phyloP scores from a whole-genome alignment of 257 asterid species.

The Solanum piurae region DNA sequence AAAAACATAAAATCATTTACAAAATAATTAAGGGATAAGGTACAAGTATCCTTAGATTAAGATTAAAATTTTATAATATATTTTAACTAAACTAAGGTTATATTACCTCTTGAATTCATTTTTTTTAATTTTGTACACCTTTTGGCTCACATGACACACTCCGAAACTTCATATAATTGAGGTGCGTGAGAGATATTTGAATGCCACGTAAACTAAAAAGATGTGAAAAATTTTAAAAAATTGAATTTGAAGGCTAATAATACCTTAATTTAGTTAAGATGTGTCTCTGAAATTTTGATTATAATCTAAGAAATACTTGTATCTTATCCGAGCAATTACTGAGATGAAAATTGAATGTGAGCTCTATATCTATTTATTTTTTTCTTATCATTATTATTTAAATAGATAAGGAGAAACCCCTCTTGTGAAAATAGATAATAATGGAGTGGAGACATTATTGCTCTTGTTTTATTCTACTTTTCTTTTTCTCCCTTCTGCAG shows the following conservation, averaged over 20 bases:
- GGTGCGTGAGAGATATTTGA: neutral
- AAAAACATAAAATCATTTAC: neutral
- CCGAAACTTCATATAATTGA: rapidly evolving
- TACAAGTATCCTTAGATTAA: no score
- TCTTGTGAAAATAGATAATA: neutral
- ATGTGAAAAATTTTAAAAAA: no score
- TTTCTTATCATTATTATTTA: neutral
- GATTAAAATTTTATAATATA: no score
- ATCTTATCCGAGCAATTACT: no score
- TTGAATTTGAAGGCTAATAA: no score
- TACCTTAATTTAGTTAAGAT: no score
- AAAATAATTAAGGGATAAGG: no score
- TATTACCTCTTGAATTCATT: rapidly evolving
- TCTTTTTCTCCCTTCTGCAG: neutral
- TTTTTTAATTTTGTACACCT: no score
- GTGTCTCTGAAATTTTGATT: rapidly evolving
- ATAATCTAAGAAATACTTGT: rapidly evolving
- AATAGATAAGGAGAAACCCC: neutral
- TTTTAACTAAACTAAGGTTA: rapidly evolving
- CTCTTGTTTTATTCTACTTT: neutral
- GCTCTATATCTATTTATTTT: neutral
- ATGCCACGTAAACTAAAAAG: rapidly evolving
- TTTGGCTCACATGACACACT: rapidly evolving
- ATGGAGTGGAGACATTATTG: neutral
- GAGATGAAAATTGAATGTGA: neutral